Evolutionary conservation across 805 yeast genomes (phyloP).

Genomic region (Suhomyces vadensis): DNA sequence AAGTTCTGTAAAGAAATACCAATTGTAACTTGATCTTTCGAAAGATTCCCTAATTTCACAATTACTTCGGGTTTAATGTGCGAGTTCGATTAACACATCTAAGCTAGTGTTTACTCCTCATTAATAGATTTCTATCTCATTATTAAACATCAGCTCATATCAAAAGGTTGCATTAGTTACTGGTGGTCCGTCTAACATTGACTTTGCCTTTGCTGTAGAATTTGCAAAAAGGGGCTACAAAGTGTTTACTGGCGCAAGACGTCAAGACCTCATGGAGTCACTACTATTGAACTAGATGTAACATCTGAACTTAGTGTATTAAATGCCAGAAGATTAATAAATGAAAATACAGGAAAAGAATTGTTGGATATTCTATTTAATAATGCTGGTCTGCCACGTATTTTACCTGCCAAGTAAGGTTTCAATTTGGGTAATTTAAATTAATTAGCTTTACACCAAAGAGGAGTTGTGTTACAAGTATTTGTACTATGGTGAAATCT

Average conservation of each 20-base stretch:
- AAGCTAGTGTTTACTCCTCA: no score
- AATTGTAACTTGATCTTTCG: no score
- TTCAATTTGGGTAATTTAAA: no score
- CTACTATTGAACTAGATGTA: conserved; percentile 58
- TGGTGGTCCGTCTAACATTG: conserved; percentile 60
- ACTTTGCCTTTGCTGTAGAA: conserved; percentile 48
- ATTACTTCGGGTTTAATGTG: no score
- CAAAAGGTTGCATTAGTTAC: conserved; percentile 59
- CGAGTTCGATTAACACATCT: no score
- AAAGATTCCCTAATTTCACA: no score
- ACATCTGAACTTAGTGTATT: conserved; percentile 49
- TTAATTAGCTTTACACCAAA: no score
- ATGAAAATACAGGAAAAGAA: conserved; percentile 36
- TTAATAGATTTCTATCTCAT: no score
- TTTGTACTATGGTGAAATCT: no score
- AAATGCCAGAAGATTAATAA: conserved; percentile 44
- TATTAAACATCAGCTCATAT: no score
- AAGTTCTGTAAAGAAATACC: no score
- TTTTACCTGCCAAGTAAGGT: conserved; percentile 75
- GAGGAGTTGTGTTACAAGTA: no score
- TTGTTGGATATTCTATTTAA: conserved; percentile 66
- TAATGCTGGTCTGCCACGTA: conserved; percentile 77
- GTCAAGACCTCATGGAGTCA: conserved; percentile 46
- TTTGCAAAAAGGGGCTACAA: conserved; percentile 52
- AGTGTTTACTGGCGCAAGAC: conserved; percentile 75